These are phyloP conservation scores for Penicillium olsonii DNA, from an alignment of 2,329 filamentous ascomycete species.

Conservation along the genomic window DNA sequence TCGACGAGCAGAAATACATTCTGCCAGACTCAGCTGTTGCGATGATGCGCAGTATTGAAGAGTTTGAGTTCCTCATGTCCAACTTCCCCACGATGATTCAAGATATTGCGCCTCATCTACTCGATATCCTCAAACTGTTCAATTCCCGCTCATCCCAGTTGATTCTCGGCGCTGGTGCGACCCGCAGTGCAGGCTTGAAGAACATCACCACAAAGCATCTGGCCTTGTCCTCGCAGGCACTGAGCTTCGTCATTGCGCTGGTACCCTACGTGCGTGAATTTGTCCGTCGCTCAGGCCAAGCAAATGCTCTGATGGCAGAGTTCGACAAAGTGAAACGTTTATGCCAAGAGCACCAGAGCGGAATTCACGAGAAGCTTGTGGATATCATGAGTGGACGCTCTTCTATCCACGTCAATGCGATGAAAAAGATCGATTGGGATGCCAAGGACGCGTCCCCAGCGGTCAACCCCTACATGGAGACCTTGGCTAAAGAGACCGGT, in stretches of 20 bases:
- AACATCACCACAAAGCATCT: constrained; percentile 97
- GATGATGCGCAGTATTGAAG: constrained; percentile 77
- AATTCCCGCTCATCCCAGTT: constrained; percentile 96
- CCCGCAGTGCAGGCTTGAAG: constrained; percentile 81
- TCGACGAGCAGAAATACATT: constrained; percentile 83
- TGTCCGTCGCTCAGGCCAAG: constrained; percentile 70
- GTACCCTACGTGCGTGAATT: constrained; percentile 92
- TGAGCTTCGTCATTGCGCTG: constrained; percentile 83
- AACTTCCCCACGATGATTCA: constrained; percentile 86
- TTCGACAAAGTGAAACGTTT: constrained; percentile 85
- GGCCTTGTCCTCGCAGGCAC: constrained; percentile 83
- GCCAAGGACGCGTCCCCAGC: constrained; percentile 45
- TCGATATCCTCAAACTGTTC: constrained; percentile 89
- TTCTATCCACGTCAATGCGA: constrained; percentile 69
- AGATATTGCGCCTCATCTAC: constrained; percentile 75
- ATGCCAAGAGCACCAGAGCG: constrained; percentile 85
- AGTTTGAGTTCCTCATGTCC: constrained; percentile 78
- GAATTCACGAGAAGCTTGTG: constrained; percentile 88
- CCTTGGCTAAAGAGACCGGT: constrained; percentile 78
- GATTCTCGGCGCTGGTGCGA: constrained; percentile 92
- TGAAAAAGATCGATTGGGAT: constrained; percentile 78
- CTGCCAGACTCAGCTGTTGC: constrained; percentile 80
- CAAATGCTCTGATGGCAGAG: constrained; percentile 67
- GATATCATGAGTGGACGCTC: constrained; percentile 87
- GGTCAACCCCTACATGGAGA: constrained; percentile 79